Evolutionary conservation across 257 asterid genomes (phyloP).

Genomic region (Striga asiatica): DNA sequence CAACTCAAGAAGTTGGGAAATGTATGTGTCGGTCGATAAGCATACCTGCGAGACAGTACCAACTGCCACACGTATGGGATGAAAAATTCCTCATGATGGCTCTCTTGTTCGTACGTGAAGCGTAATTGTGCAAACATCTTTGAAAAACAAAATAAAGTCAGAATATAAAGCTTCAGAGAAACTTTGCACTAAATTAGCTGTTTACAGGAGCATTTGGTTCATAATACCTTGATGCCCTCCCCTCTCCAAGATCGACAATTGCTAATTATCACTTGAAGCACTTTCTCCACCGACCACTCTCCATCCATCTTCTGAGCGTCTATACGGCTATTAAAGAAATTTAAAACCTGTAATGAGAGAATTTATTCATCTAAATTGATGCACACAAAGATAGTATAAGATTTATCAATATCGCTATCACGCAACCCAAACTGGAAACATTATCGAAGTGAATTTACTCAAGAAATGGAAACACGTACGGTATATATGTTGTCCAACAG

Average conservation of each 20-base stretch:
- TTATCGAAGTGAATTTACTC: conserved; percentile 7
- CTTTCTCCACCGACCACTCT: conserved; percentile 97
- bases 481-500: conserved; percentile 82
- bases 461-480: conserved; percentile 30
- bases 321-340: conserved; percentile 82
- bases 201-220: conserved; percentile 10
- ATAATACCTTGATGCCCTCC: conserved; percentile 89
- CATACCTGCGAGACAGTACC: conserved; percentile 66
- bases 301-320: conserved; percentile 71
- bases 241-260: conserved; percentile 96
- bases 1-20: neutral
- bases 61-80: conserved; percentile 92
- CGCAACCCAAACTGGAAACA: neutral
- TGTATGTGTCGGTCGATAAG: neutral
- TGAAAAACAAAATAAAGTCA: conserved; percentile 9
- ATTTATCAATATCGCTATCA: neutral
- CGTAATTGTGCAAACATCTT: conserved; percentile 82
- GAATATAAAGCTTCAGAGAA: conserved; percentile 1
- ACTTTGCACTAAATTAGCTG: neutral
- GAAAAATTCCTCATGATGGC: conserved; percentile 94
- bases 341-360: conserved; percentile 51
- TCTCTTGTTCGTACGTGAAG: conserved; percentile 97
- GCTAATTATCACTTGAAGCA: conserved; percentile 65
- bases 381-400: neutral
- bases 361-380: neutral